A percentile compares a stretch with the other conserved stretches of the same genome.
Conservation (phyloP, 139 green algal genomes). For the Chlorella sorokiniana region DNA sequence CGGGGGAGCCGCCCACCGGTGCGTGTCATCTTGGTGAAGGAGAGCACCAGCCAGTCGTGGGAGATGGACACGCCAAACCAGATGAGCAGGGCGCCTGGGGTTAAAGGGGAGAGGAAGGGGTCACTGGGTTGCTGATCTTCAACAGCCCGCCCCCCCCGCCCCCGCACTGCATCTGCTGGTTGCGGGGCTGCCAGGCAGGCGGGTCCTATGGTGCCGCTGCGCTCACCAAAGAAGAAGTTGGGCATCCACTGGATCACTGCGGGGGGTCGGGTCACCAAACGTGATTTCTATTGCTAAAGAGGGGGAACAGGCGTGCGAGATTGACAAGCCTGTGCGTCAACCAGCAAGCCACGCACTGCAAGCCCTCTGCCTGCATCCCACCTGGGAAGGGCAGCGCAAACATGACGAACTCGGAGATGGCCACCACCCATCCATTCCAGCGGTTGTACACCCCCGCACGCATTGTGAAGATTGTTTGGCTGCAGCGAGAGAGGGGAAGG, state of each 20-base stretch:
- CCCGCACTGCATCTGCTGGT: too few relatives aligned
- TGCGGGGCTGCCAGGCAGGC: too few relatives aligned
- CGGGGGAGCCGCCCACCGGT: conserved; percentile 14
- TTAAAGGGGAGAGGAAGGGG: conserved; percentile 43
- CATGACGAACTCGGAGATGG: conserved; percentile 57
- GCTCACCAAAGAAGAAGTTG: conserved; percentile 60
- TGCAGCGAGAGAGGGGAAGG: not conserved
- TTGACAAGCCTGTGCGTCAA: too few relatives aligned
- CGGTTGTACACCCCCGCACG: conserved; percentile 47
- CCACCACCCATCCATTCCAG: conserved; percentile 57
- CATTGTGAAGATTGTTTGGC: conserved; percentile 71
- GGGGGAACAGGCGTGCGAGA: not conserved
- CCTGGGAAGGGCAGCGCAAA: conserved; percentile 70
- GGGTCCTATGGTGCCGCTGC: too few relatives aligned
- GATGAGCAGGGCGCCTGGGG: conserved; percentile 69
- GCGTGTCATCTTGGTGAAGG: conserved; percentile 55
- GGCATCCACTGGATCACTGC: conserved; percentile 60
- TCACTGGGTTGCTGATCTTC: not conserved
- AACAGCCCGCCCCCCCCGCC: too few relatives aligned
- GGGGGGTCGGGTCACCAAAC: too few relatives aligned
- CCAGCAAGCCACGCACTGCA: not conserved
- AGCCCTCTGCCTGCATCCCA: not conserved
- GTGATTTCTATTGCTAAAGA: not conserved
- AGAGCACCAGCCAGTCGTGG: conserved; percentile 69
- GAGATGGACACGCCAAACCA: conserved; percentile 83